A percentile compares a stretch with the other conserved stretches of the same genome.
These are phyloP conservation scores for Phytophthora uliginosa DNA, from an alignment of 352 stramenopile species.

Conservation along the genomic window DNA sequence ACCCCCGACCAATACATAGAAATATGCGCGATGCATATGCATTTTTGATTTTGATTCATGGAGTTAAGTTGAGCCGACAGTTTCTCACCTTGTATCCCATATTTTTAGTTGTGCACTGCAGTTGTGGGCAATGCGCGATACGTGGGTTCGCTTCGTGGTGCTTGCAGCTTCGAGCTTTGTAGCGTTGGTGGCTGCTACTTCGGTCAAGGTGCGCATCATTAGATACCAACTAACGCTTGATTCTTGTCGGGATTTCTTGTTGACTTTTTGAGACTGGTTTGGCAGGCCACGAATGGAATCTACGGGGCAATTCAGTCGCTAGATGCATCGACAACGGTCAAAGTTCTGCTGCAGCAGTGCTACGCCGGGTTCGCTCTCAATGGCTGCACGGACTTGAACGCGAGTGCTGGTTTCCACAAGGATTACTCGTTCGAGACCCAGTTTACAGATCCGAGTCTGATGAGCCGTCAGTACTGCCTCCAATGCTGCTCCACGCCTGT, in stretches of 20 bases:
- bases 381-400: conserved; percentile 63
- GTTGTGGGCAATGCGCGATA: conserved; percentile 15
- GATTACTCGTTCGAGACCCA: conserved; percentile 65
- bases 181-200: conserved; percentile 6
- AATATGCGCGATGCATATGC: conserved; percentile 29
- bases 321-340: conserved; percentile 47
- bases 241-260: not conserved
- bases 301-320: conserved; percentile 66
- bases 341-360: conserved; percentile 61
- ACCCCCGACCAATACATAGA: conserved; percentile 40
- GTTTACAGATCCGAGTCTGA: conserved; percentile 57
- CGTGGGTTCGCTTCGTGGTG: conserved; percentile 3
- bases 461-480: conserved; percentile 63
- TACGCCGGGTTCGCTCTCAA: conserved; percentile 75
- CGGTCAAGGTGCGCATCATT: conserved; percentile 8
- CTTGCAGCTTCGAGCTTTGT: conserved; percentile 9
- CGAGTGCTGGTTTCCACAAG: conserved; percentile 49
- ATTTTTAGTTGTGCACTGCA: conserved; percentile 34
- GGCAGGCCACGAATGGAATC: conserved; percentile 63
- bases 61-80: conserved; percentile 14
- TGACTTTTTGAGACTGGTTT: not conserved
- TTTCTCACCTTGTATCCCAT: conserved; percentile 25
- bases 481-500: conserved; percentile 84
- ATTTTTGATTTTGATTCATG: conserved; percentile 17
- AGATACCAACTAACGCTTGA: not conserved